Base-by-base conservation (phyloP, 495 filamentous ascomycete species). In the Penicillium soppii region DNA sequence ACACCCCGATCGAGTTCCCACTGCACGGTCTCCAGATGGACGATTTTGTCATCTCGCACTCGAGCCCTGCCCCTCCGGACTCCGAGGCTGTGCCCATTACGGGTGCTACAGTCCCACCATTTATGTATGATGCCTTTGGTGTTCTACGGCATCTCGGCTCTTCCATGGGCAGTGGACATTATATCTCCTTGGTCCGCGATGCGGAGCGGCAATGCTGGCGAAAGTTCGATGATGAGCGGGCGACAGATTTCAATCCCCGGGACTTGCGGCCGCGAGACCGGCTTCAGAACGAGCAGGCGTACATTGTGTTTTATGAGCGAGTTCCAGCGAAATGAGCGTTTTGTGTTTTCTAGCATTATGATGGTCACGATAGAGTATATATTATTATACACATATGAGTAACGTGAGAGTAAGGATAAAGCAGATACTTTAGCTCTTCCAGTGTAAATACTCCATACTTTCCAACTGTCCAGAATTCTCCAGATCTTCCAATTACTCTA, bases 81-180 rank as follows among this genome's bases (percentile, higher is more conserved):
- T 19, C 66, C 39, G 44, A 63, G 9, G 23, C 48, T 36, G 25
- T 43, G 17, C 30, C 52, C n/a, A 29, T 26, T 23, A 48, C 54
- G 57, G 53, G 57, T 1, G 70, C 81, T 20, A 84, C 81, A 36
- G 83, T 73, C 30, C 80, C 80, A 7, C 86, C 87, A 0, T 89
- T 84, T 53, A 74, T 72, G 7, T 90, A 90, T 54, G 83, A 89
- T 57, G 74, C 82, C n/a, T 90, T 89, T 59, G 87, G 77, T 0
- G 85, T 90, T 1, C 72, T 87, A 20, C 79, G 85, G 46, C 87
- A 90, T 61, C 63, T 87, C 22, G 87, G 87, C 15, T 74, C 68
- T 1, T 80, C 79, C 1, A 70, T 87, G 51, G 75, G 80, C 21
- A 82, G 82, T 45, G 87, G 87, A 3, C 87, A 90, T 66, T 90